These are phyloP conservation scores for Ustilaginoidea virens DNA, from an alignment of 2,329 filamentous ascomycete species.

Conservation along the genomic window DNA sequence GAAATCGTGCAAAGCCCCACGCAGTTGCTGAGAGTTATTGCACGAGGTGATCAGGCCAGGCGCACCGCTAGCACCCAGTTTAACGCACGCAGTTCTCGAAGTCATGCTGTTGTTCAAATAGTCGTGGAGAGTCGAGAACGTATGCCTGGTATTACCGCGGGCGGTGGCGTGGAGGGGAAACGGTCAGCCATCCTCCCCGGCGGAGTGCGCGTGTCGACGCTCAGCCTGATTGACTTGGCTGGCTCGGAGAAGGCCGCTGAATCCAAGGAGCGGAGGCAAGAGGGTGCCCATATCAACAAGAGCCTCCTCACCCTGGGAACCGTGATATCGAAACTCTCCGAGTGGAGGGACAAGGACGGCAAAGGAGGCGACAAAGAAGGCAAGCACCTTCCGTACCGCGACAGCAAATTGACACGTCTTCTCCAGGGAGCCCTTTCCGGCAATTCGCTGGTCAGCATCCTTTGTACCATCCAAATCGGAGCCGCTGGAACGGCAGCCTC, in stretches of 20 bases:
- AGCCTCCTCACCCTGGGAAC: slow-evolving; percentile 88
- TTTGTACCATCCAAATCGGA: slow-evolving; percentile 92
- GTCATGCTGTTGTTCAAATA: slow-evolving; percentile 96
- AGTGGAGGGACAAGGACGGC: slow-evolving; percentile 67
- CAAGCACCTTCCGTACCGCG: slow-evolving; percentile 89
- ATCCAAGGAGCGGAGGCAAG: slow-evolving; percentile 80
- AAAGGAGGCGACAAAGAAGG: slow-evolving; percentile 64
- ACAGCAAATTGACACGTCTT: slow-evolving; percentile 90
- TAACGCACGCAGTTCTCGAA: slow-evolving; percentile 90
- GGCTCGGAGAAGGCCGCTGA: slow-evolving; percentile 94
- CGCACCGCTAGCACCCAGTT: slow-evolving; percentile 91
- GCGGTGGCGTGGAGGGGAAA: slow-evolving; percentile 30
- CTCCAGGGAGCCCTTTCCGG: slow-evolving; percentile 87
- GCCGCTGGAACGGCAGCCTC: slow-evolving; percentile 55
- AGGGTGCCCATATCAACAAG: slow-evolving; percentile 98
- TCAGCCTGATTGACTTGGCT: slow-evolving; percentile 91
- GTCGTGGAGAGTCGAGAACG: slow-evolving; percentile 94
- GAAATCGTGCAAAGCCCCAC: slow-evolving; percentile 98
- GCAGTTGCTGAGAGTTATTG: slow-evolving; percentile 86
- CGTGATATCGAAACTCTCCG: slow-evolving; percentile 85
- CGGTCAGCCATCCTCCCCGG: slow-evolving; percentile 60
- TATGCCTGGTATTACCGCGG: slow-evolving; percentile 38
- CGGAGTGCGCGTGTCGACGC: slow-evolving; percentile 84
- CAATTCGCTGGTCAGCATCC: slow-evolving; percentile 87
- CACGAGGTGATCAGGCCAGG: slow-evolving; percentile 79